phyloP scores from a whole-genome alignment of 805 yeast genomes.

The Wickerhamomyces sydowiorum region DNA sequence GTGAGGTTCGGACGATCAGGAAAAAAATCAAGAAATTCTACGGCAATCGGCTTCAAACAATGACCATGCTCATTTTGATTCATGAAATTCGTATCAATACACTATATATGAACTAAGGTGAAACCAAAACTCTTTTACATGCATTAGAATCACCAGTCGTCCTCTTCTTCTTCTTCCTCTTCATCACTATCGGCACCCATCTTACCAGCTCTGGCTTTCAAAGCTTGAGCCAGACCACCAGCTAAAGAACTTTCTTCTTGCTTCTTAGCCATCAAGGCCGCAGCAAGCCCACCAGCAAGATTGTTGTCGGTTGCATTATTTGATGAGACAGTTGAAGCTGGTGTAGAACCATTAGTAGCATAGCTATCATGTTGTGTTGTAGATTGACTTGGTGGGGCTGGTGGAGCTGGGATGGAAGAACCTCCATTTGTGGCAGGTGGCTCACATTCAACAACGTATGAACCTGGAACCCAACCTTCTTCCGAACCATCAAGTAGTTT shows the following conservation, averaged over 20 bases:
- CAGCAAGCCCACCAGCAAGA: constrained; percentile 56
- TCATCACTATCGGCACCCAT: constrained; percentile 58
- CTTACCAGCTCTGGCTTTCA: constrained; percentile 70
- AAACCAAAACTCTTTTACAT: too few relatives aligned
- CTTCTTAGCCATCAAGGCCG: constrained; percentile 59
- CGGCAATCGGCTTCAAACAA: too few relatives aligned
- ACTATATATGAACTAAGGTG: too few relatives aligned
- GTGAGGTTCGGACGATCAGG: too few relatives aligned
- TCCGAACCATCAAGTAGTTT: constrained; percentile 64
- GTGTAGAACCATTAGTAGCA: constrained; percentile 3
- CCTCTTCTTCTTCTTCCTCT: constrained; percentile 63
- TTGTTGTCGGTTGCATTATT: constrained; percentile 18
- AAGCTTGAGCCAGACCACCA: constrained; percentile 85
- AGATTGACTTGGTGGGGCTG: constrained; percentile 25
- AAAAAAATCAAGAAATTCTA: too few relatives aligned
- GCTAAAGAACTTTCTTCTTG: constrained; percentile 59
- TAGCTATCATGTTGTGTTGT: constrained; percentile 7
- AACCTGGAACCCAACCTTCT: constrained; percentile 98
- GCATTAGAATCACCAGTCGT: constrained; percentile 66
- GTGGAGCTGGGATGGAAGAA: constrained; percentile 31
- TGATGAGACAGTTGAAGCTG: constrained; percentile 15
- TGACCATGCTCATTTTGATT: too few relatives aligned
- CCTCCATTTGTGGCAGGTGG: constrained; percentile 34
- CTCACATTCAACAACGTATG: constrained; percentile 65
- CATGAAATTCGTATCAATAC: too few relatives aligned